Percentiles rank a stretch among this genome's conserved stretches.
phyloP scores from a whole-genome alignment of 495 filamentous ascomycete species.

The Darksidea phi region DNA sequence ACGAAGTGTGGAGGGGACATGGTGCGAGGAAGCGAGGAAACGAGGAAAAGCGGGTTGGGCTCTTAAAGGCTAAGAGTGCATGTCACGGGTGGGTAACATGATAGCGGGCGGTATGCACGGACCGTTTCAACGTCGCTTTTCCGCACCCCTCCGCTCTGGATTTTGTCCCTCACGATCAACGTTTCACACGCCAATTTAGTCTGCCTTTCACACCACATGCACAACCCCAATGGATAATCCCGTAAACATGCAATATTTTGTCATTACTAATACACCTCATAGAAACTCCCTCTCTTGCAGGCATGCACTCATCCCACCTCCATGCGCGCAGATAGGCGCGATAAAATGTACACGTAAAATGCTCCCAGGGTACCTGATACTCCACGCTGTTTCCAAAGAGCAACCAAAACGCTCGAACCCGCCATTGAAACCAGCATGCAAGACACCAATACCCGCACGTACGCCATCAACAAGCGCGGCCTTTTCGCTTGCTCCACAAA shows the following conservation, averaged over 20 bases:
- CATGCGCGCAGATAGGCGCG: too few species aligned
- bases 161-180: too few species aligned
- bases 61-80: background rate
- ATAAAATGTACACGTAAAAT: too few species aligned
- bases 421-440: constrained; percentile 8
- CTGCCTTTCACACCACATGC: too few species aligned
- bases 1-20: background rate
- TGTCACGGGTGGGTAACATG: background rate
- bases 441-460: constrained; percentile 1
- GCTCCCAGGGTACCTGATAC: constrained; percentile 13
- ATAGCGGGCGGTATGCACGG: background rate
- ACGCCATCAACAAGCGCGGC: too few species aligned
- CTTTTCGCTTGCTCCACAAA: background rate
- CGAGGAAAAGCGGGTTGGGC: constrained; percentile 6
- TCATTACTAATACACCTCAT: constrained; percentile 30
- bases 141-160: background rate
- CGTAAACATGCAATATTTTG: background rate
- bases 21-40: background rate
- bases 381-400: constrained; percentile 6
- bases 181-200: too few species aligned
- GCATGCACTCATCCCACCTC: too few species aligned
- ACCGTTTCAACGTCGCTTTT: constrained; percentile 5
- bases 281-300: background rate
- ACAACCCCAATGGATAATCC: background rate
- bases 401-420: constrained; percentile 17